Percentiles rank a stretch among this genome's conserved stretches.
Evolutionary conservation across 1,139 yeast genomes (phyloP).

Genomic region (Kodamaea sp.): DNA sequence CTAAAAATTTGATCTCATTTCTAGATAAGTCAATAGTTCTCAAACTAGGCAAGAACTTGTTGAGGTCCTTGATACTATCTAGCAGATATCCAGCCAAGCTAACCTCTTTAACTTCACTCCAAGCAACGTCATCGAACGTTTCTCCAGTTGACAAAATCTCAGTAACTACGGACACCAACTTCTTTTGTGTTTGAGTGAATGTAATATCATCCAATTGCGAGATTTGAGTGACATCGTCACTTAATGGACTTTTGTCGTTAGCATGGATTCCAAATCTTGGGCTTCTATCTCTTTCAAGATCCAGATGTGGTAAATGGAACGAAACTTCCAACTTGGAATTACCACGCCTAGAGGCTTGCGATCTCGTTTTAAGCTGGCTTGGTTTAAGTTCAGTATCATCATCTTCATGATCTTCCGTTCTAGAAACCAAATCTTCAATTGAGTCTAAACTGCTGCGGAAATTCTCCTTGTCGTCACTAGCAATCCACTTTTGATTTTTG

Average conservation of each 20-base stretch:
- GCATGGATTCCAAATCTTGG: background rate
- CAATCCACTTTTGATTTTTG: constrained; percentile 39
- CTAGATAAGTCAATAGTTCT: constrained; percentile 38
- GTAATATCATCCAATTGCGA: constrained; percentile 50
- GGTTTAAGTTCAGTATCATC: constrained; percentile 1
- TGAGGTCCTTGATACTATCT: constrained; percentile 45
- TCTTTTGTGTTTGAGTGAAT: constrained; percentile 49
- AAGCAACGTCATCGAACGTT: constrained; percentile 30
- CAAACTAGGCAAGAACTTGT: constrained; percentile 46
- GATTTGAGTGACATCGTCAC: constrained; percentile 39
- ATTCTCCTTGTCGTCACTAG: constrained; percentile 30
- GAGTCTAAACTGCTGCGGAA: constrained; percentile 40
- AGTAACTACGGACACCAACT: constrained; percentile 50
- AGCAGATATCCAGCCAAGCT: constrained; percentile 34
- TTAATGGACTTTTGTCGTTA: constrained; percentile 21
- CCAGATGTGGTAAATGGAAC: constrained; percentile 38
- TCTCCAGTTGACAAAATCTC: constrained; percentile 36
- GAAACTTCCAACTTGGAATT: constrained; percentile 40
- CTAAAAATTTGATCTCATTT: constrained; percentile 45
- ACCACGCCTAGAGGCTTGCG: constrained; percentile 12
- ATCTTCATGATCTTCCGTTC: constrained; percentile 17
- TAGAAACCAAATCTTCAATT: constrained; percentile 42
- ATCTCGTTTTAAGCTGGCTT: constrained; percentile 4
- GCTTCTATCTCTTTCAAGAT: constrained; percentile 7
- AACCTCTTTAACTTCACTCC: constrained; percentile 46